Base-by-base conservation (phyloP, 2,329 filamentous ascomycete species). In the Davidsoniella neocaledoniae region DNA sequence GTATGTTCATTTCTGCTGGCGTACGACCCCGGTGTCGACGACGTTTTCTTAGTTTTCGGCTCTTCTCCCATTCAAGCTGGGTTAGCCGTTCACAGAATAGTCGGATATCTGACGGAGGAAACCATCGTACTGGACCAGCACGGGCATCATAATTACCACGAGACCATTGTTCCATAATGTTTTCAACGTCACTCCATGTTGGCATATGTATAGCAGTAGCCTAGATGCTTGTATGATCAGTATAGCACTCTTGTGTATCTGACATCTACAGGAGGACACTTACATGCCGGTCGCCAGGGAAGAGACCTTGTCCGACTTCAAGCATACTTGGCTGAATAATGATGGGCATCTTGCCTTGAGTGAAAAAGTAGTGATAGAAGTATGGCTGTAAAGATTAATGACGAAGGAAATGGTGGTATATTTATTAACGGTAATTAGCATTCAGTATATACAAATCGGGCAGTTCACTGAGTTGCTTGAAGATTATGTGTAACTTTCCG, bases 311-410 rank as follows among this genome's bases (percentile, higher is more conserved):
- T 12, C 36, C 43, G n/a, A 45, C 37, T 21, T 50, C 42, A 3
- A 50, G 41, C 48, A 45, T 45, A n/a, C 42, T 50, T 41, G 48
- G 48, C n/a, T 50, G 48, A 17, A 50, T 8, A 21, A 50, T 44
- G 5, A 50, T 45, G 1, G 42, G 48, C 48, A 50, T 7, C 17
- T 37, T 33, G 14, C 25, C 21, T 49, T 43, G 9, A 14, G 12
- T 10, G 21, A 3, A n/a, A 23, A 23, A 2, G 7, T 43, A 14
- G 7, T 43, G 10, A n/a, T 19, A 12, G 10, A 43, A 25, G 9
- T 8, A n/a, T 25, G 23, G 8, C 23, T 19, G 38, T n/a, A 38
- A 5, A 9, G 33, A 39, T 17, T 9, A 2, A 36, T 19, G 12
- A 21, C 23, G 33, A 17, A 16, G 16, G 4, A 5, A 9, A 17